A percentile compares a stretch with the other conserved stretches of the same genome.
phyloP scores from a whole-genome alignment of 2,329 filamentous ascomycete species.

The Chaetomium sp. region DNA sequence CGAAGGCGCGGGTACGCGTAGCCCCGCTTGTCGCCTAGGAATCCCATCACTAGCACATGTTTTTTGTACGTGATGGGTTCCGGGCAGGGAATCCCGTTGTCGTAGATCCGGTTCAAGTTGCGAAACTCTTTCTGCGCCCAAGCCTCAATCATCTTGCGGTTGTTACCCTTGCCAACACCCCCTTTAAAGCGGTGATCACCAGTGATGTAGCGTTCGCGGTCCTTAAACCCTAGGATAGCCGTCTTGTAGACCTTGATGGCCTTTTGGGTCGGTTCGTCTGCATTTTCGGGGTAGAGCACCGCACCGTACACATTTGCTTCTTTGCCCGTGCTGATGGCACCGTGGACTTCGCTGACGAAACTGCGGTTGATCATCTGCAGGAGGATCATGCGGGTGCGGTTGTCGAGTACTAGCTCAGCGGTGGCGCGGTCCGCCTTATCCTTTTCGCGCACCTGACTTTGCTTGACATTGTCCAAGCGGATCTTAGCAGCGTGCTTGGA shows the following conservation, averaged over 20 bases:
- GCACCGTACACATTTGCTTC: slow-evolving; percentile 98
- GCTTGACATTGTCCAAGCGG: slow-evolving; percentile 61
- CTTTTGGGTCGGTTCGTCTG: slow-evolving; percentile 56
- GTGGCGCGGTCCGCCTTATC: slow-evolving; percentile 93
- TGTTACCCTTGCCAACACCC: slow-evolving; percentile 91
- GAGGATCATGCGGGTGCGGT: slow-evolving; percentile 88
- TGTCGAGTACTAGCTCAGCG: slow-evolving; percentile 89
- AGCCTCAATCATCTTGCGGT: slow-evolving; percentile 93
- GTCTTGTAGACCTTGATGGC: slow-evolving; percentile 99
- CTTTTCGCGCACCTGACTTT: slow-evolving; percentile 53
- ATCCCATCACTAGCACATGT: slow-evolving; percentile 94
- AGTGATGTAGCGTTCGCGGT: slow-evolving; percentile 90
- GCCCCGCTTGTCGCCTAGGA: slow-evolving; percentile 81
- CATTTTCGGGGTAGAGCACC: slow-evolving; percentile 53
- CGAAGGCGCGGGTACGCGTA: slow-evolving; percentile 83
- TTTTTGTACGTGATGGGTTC: slow-evolving; percentile 83
- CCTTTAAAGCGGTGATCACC: slow-evolving; percentile 88
- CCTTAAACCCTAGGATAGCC: slow-evolving; percentile 94
- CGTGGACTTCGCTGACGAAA: slow-evolving; percentile 84
- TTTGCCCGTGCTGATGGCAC: slow-evolving; percentile 92
- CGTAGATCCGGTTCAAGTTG: slow-evolving; percentile 78
- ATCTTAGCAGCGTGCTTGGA: slow-evolving; percentile 82
- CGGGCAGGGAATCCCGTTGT: slow-evolving; percentile 81
- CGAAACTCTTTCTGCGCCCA: slow-evolving; percentile 99
- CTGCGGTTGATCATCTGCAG: slow-evolving; percentile 93